phyloP scores from a whole-genome alignment of 2,329 filamentous ascomycete genomes.

The Dactylellina sp. region DNA sequence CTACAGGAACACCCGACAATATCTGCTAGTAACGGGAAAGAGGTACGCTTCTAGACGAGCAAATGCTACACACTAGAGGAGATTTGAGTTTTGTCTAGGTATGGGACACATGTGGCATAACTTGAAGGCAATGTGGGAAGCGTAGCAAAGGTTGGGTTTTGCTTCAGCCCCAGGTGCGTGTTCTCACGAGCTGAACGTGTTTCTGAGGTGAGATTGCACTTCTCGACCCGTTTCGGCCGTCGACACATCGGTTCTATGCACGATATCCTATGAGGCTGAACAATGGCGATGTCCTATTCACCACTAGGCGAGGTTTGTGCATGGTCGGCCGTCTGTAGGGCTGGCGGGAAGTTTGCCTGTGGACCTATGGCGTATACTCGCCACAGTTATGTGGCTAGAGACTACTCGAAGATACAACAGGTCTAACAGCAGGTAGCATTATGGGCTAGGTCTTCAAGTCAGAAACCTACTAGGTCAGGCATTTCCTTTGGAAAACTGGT shows the following conservation, averaged over 20 bases:
- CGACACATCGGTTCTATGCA: not conserved
- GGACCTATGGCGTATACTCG: not conserved
- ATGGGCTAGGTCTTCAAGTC: too few relatives aligned
- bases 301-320: not conserved
- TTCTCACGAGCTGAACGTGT: not conserved
- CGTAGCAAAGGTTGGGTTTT: not conserved
- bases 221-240: not conserved
- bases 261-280: not conserved
- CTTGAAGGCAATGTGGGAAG: not conserved
- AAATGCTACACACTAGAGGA: not conserved
- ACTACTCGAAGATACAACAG: not conserved
- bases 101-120: not conserved
- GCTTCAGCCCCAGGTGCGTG: not conserved
- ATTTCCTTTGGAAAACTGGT: too few relatives aligned
- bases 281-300: not conserved
- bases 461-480: too few relatives aligned
- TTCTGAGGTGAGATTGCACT: conserved; percentile 2
- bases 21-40: too few relatives aligned
- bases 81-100: not conserved
- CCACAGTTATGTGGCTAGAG: not conserved
- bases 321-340: not conserved
- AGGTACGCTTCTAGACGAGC: too few relatives aligned
- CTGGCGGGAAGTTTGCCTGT: not conserved
- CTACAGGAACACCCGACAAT: conserved; percentile 1
- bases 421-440: not conserved